Conservation (phyloP, 805 yeast species). For the Candida morakotiae region DNA sequence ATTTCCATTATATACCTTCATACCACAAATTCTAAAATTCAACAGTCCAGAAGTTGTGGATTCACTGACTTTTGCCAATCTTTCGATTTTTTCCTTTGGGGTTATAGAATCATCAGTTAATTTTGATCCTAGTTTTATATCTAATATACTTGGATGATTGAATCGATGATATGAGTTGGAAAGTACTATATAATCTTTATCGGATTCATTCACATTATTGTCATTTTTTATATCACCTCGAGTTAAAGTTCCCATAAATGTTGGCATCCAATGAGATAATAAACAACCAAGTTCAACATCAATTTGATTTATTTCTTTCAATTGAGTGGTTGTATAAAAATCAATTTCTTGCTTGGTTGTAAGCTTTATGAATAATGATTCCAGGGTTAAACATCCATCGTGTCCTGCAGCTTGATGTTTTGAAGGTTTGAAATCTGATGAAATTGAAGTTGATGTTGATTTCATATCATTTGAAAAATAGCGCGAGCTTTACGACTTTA, state of each 20-base stretch:
- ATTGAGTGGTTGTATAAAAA: constrained; percentile 54
- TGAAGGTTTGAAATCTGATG: constrained; percentile 10
- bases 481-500: no score
- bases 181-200: constrained; percentile 52
- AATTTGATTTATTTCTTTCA: constrained; percentile 14
- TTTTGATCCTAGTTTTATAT: constrained; percentile 73
- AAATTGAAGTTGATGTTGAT: not conserved
- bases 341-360: constrained; percentile 61
- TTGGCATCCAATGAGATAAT: constrained; percentile 58
- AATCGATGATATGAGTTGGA: constrained; percentile 66
- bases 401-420: constrained; percentile 92
- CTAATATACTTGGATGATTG: constrained; percentile 66
- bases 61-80: constrained; percentile 62
- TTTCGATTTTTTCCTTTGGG: constrained; percentile 49
- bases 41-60: constrained; percentile 79
- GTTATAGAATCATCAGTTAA: constrained; percentile 62
- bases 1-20: constrained; percentile 47
- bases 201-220: constrained; percentile 6
- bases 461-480: not conserved
- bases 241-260: constrained; percentile 55
- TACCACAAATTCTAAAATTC: constrained; percentile 81
- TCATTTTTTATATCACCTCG: constrained; percentile 28
- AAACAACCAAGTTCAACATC: constrained; percentile 25
- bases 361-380: constrained; percentile 66
- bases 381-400: constrained; percentile 62